Evolutionary conservation across 192 early-diverging fungal species (phyloP).

Genomic region (Linnemannia hyalina): DNA sequence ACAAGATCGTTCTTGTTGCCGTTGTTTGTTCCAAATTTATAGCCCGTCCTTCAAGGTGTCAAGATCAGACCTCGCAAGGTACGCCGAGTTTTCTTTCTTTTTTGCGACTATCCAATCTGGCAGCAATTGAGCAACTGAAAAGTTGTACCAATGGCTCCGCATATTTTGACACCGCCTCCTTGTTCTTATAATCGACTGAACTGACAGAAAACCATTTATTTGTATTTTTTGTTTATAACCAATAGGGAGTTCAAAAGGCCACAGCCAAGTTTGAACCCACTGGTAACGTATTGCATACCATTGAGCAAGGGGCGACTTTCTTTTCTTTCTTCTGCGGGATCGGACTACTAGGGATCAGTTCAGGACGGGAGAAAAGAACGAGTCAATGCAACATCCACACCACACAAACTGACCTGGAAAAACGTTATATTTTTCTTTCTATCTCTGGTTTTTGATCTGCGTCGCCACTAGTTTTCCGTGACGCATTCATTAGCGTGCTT

Average conservation of each 20-base stretch:
- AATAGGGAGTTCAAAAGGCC: conserved; percentile 74
- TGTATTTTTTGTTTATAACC: neutral
- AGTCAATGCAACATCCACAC: no score
- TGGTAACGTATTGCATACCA: conserved; percentile 44
- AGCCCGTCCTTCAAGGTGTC: conserved; percentile 76
- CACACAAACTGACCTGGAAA: neutral
- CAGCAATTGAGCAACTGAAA: neutral
- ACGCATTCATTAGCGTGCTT: conserved; percentile 67
- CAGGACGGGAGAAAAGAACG: neutral
- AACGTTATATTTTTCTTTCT: neutral
- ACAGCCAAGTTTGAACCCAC: conserved; percentile 75
- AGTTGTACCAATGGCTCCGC: neutral
- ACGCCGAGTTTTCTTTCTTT: neutral
- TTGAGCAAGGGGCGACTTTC: neutral
- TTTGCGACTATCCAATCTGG: neutral
- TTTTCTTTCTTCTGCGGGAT: neutral
- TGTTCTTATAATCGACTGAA: neutral
- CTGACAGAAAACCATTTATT: neutral
- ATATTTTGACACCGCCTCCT: neutral
- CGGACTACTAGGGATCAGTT: neutral
- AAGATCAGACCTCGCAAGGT: conserved; percentile 79
- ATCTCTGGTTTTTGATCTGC: conserved; percentile 11
- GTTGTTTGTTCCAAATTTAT: neutral
- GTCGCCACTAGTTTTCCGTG: conserved; percentile 64
- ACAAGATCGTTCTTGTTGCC: neutral